Evolutionary conservation across 2,329 filamentous ascomycete genomes (phyloP).

Genomic region (Pseudogymnoascus sp.): DNA sequence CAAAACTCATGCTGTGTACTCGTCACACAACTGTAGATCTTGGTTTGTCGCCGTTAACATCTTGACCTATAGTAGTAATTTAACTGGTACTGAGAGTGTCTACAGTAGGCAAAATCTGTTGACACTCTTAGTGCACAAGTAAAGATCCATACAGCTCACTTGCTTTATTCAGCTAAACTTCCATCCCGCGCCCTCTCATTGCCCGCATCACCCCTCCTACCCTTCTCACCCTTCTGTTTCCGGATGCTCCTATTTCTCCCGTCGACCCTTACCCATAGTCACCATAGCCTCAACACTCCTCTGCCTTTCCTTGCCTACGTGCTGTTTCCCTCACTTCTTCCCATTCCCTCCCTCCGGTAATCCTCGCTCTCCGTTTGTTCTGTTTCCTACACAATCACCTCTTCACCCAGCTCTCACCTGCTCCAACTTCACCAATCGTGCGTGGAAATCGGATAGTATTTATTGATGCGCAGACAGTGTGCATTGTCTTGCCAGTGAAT

Average conservation of each 20-base stretch:
- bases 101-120: background rate
- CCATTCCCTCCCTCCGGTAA: background rate
- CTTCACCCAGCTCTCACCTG: background rate
- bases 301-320: background rate
- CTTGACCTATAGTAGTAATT: background rate
- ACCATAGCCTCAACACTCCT: background rate
- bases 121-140: background rate
- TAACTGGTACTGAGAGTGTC: background rate
- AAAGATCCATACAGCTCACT: constrained; percentile 1
- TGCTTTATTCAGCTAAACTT: constrained; percentile 7
- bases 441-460: background rate
- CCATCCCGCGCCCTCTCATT: background rate
- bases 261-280: background rate
- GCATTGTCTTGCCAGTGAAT: background rate
- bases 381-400: background rate
- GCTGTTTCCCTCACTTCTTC: background rate
- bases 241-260: constrained; percentile 1
- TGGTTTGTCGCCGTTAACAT: background rate
- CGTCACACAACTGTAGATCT: background rate
- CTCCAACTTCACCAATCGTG: background rate
- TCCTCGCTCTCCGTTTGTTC: background rate
- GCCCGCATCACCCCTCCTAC: background rate
- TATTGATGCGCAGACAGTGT: background rate
- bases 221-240: background rate
- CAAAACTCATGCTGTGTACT: background rate